A percentile compares a stretch with the other conserved stretches of the same genome.
phyloP scores from a whole-genome alignment of 1,284 basidiomycete genomes.

The Mycocalia duriaeana region DNA sequence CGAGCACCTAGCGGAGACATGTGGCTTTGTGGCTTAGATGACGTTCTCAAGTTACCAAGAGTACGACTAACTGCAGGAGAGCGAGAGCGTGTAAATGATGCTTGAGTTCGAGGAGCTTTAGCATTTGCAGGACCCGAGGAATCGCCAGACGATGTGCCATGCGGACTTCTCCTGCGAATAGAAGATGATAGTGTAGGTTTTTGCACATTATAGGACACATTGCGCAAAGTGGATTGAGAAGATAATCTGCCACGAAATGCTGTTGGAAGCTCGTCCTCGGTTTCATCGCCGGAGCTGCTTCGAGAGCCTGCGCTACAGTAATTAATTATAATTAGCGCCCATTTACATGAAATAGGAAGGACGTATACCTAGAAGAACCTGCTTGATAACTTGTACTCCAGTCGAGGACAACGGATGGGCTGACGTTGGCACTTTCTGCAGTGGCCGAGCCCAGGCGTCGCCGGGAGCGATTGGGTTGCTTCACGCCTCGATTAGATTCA shows the following conservation, averaged over 20 bases:
- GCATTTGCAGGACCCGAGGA: conserved; percentile 18
- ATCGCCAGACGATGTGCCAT: conserved; percentile 30
- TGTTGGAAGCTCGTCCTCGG: conserved; percentile 35
- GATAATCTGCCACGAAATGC: conserved; percentile 36
- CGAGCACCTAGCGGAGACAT: conserved; percentile 26
- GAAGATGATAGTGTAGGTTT: conserved; percentile 16
- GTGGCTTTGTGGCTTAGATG: conserved; percentile 19
- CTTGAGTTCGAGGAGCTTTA: conserved; percentile 17
- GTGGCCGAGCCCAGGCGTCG: conserved; percentile 29
- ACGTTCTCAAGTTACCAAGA: conserved; percentile 25
- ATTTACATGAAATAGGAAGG: conserved; percentile 1
- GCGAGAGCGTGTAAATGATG: conserved; percentile 52
- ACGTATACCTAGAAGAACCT: conserved; percentile 64
- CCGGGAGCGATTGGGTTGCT: conserved; percentile 30
- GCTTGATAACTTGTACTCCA: conserved; percentile 85
- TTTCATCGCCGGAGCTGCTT: conserved; percentile 44
- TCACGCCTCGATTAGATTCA: conserved; percentile 34
- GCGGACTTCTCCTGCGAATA: conserved; percentile 24
- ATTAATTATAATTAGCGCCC: conserved; percentile 4
- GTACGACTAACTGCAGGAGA: conserved; percentile 41
- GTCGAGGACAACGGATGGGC: conserved; percentile 34
- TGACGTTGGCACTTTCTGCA: conserved; percentile 14
- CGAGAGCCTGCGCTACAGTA: conserved; percentile 41
- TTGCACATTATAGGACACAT: conserved; percentile 9
- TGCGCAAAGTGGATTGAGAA: conserved; percentile 16